These are phyloP conservation scores for Aspergillus incahuasiensis DNA, from an alignment of 495 filamentous ascomycete genomes.

Conservation along the genomic window DNA sequence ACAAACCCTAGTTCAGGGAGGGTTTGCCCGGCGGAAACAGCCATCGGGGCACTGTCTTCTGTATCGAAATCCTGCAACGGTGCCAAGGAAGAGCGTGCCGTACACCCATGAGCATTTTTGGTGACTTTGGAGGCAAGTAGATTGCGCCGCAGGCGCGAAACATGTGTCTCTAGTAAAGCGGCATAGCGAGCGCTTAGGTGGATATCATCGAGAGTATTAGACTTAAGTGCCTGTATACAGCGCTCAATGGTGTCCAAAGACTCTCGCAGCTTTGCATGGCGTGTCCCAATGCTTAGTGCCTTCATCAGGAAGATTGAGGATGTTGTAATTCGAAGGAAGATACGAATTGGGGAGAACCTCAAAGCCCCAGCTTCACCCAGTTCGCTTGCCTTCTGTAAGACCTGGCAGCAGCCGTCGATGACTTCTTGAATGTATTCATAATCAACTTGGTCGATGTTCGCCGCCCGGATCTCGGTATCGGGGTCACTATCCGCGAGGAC, in stretches of 20 bases:
- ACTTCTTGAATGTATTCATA: constrained; percentile 55
- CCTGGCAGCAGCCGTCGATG: constrained; percentile 49
- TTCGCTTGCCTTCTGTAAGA: constrained; percentile 43
- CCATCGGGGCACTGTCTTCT: constrained; percentile 21
- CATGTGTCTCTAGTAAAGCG: constrained; percentile 45
- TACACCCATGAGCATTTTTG: constrained; percentile 23
- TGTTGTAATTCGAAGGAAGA: constrained; percentile 48
- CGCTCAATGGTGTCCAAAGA: constrained; percentile 46
- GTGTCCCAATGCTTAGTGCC: constrained; percentile 46
- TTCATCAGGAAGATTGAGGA: constrained; percentile 53
- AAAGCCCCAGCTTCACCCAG: constrained; percentile 39
- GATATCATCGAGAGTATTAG: constrained; percentile 49
- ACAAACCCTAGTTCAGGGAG: constrained; percentile 33
- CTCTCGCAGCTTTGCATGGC: constrained; percentile 44
- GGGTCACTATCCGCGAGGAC: constrained; percentile 38
- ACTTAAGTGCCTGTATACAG: constrained; percentile 44
- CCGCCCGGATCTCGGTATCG: constrained; percentile 34
- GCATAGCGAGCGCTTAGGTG: constrained; percentile 51
- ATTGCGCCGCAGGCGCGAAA: constrained; percentile 41
- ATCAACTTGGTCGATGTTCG: constrained; percentile 49
- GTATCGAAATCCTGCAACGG: constrained; percentile 27
- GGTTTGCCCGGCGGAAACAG: constrained; percentile 25
- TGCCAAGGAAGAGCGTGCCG: constrained; percentile 29
- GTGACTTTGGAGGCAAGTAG: constrained; percentile 31
- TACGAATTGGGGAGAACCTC: constrained; percentile 48